A percentile compares a stretch with the other conserved stretches of the same genome.
These are phyloP conservation scores for Suhomyces kunorum DNA, from an alignment of 1,139 yeast species.

Conservation along the genomic window DNA sequence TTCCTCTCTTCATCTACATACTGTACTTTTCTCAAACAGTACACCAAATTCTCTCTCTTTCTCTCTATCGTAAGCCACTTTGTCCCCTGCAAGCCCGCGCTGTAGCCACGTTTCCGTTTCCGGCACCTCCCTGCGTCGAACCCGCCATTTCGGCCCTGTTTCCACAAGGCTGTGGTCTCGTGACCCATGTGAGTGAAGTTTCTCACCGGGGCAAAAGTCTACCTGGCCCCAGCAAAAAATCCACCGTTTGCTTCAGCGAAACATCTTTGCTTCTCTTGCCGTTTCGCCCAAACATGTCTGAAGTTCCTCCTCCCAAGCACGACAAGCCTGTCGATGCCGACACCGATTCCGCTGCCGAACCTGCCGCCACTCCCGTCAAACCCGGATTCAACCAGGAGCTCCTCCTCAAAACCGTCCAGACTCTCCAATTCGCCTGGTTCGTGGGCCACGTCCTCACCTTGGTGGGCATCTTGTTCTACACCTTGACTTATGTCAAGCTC, in stretches of 20 bases:
- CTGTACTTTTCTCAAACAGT: too few relatives aligned
- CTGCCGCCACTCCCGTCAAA: constrained; percentile 13
- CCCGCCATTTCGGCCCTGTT: neutral
- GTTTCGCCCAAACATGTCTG: constrained; percentile 7
- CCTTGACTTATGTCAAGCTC: constrained; percentile 42
- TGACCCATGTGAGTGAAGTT: constrained; percentile 10
- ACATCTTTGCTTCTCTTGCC: neutral
- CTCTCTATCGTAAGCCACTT: too few relatives aligned
- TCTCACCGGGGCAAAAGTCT: constrained; percentile 1
- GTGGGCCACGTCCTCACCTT: constrained; percentile 72
- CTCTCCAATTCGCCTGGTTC: constrained; percentile 65
- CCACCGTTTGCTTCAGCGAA: constrained; percentile 3
- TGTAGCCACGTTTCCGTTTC: too few relatives aligned
- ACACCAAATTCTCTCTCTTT: too few relatives aligned
- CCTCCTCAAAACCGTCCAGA: constrained; percentile 18
- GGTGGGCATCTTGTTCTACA: constrained; percentile 52
- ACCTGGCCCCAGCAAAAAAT: constrained; percentile 7
- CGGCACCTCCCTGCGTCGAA: neutral
- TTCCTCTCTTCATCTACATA: too few relatives aligned
- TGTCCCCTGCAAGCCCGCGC: too few relatives aligned
- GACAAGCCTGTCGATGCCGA: constrained; percentile 1
- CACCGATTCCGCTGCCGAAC: neutral
- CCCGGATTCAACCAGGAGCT: constrained; percentile 16
- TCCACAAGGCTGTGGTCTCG: constrained; percentile 1
- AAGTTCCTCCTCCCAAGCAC: constrained; percentile 5